These are phyloP conservation scores for Datura wrightii DNA, from an alignment of 257 asterid genomes.

Conservation along the genomic window DNA sequence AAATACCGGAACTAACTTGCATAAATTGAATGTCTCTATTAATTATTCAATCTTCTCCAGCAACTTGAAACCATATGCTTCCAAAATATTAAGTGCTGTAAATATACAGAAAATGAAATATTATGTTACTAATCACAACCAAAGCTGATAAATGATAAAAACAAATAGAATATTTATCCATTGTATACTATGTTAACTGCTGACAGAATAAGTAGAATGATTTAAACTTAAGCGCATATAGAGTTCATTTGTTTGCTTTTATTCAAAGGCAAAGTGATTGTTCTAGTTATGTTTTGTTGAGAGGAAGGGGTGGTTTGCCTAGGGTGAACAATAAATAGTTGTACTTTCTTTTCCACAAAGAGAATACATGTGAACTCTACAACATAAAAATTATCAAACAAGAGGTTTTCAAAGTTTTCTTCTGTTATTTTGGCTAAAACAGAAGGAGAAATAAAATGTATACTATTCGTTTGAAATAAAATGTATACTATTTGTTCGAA, in stretches of 20 bases:
- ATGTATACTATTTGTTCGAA: background rate
- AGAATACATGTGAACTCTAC: too few relatives aligned
- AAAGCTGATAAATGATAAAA: background rate
- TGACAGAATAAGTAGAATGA: background rate
- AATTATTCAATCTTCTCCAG: constrained; percentile 65
- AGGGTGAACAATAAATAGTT: too few relatives aligned
- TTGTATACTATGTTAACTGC: background rate
- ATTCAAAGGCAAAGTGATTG: background rate
- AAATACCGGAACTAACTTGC: background rate
- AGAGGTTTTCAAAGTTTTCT: background rate
- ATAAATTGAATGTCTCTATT: background rate
- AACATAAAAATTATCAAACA: too few relatives aligned
- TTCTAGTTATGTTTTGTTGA: too few relatives aligned
- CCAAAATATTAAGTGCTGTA: constrained; percentile 78
- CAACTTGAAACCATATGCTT: constrained; percentile 84
- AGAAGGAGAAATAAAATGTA: background rate
- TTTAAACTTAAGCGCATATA: background rate
- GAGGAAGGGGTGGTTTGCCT: too few relatives aligned
- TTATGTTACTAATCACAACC: background rate
- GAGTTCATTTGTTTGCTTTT: background rate
- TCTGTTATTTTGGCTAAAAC: background rate
- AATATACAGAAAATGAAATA: background rate
- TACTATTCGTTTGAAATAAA: background rate
- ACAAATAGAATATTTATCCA: background rate
- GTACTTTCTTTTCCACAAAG: too few relatives aligned